A percentile compares a stretch with the other conserved stretches of the same genome.
These are phyloP conservation scores for Neonectria sp. DNA, from an alignment of 2,329 filamentous ascomycete species.

Conservation along the genomic window DNA sequence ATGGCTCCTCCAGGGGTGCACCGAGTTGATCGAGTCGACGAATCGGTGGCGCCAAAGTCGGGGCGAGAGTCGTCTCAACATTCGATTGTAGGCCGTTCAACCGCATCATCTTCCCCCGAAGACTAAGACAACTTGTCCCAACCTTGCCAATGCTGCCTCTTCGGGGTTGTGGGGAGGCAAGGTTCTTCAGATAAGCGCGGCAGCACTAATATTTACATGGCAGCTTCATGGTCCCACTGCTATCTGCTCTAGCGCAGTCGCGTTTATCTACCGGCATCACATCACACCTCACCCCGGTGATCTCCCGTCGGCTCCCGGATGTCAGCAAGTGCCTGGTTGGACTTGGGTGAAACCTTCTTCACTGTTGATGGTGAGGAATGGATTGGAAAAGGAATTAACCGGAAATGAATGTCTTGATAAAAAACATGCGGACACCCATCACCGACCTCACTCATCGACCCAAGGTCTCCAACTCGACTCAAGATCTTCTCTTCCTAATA, in stretches of 20 bases:
- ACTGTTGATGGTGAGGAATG: background rate
- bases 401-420: background rate
- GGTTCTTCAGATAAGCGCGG: slow-evolving; percentile 7
- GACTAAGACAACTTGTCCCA: background rate
- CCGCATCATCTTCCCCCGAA: background rate
- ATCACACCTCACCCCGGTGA: background rate
- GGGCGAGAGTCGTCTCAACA: slow-evolving; percentile 36
- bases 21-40: slow-evolving; percentile 54
- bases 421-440: background rate
- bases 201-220: slow-evolving; percentile 5
- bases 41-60: slow-evolving; percentile 53
- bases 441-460: background rate
- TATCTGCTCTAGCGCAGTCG: slow-evolving; percentile 11
- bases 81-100: slow-evolving; percentile 19
- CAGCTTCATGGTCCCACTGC: background rate
- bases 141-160: background rate
- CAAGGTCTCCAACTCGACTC: background rate
- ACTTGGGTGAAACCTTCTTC: background rate
- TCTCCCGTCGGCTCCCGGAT: background rate
- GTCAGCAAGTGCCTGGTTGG: background rate
- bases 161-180: background rate
- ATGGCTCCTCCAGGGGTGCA: slow-evolving; percentile 55
- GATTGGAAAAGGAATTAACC: background rate
- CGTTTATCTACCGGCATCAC: slow-evolving; percentile 16
- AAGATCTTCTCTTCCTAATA: too few relatives aligned